These are phyloP conservation scores for Alectoria sarmentosa DNA, from an alignment of 495 filamentous ascomycete genomes.

Conservation along the genomic window DNA sequence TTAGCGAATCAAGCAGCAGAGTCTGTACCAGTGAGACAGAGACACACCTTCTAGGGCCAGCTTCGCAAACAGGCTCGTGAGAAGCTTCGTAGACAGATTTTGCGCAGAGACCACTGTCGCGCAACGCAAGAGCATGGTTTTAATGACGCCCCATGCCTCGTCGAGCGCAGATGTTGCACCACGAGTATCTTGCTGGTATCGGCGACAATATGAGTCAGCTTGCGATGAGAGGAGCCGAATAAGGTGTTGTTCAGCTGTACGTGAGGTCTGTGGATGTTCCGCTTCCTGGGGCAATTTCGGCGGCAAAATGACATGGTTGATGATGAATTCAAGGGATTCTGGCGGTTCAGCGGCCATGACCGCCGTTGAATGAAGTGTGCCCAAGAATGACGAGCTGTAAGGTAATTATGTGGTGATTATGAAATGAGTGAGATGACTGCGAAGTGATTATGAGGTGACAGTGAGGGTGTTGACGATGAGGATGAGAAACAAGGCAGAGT, in stretches of 20 bases:
- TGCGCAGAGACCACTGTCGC: neutral
- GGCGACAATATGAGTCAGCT: neutral
- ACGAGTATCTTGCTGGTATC: neutral
- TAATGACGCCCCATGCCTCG: neutral
- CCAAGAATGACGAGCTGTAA: neutral
- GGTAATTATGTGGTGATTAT: too few relatives aligned
- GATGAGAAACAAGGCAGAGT: neutral
- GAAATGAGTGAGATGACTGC: too few relatives aligned
- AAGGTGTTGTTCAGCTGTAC: neutral
- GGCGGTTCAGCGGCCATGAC: neutral
- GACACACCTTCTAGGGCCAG: neutral
- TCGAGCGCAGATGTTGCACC: neutral
- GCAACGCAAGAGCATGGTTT: neutral
- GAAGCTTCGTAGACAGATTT: neutral
- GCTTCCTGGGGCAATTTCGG: neutral
- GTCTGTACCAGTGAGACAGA: neutral
- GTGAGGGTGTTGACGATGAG: neutral
- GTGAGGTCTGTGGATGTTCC: neutral
- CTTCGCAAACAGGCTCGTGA: neutral
- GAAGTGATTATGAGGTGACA: too few relatives aligned
- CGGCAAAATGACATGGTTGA: neutral
- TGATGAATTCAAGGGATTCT: neutral
- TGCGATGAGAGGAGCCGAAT: neutral
- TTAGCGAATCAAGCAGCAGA: neutral
- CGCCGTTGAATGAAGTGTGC: neutral